Percentiles rank a stretch among this genome's conserved stretches.
Conservation (phyloP, 73 alveolate genomes). For the Diophrys sp. region DNA sequence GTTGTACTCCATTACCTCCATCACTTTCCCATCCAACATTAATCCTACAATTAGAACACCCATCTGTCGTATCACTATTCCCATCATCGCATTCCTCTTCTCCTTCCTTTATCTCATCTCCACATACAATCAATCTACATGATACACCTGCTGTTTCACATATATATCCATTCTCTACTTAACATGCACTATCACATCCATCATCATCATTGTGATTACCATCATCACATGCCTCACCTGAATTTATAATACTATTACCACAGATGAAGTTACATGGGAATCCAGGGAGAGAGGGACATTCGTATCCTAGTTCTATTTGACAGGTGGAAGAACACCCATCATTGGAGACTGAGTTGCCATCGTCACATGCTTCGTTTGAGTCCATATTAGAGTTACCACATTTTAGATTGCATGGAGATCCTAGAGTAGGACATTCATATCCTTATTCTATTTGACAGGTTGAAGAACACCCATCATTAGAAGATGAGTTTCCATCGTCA, state of each 20-base stretch:
- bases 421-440: too few species aligned
- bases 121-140: background rate
- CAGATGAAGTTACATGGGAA: too few species aligned
- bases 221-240: conserved; percentile 43
- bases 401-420: background rate
- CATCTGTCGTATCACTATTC: conserved; percentile 23
- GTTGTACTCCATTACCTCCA: background rate
- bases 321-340: too few species aligned
- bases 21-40: conserved; percentile 46
- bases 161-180: conserved; percentile 2
- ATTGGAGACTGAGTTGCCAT: too few species aligned
- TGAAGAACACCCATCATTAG: background rate
- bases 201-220: conserved; percentile 24
- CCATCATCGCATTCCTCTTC: background rate
- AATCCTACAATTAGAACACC: conserved; percentile 30
- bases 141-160: background rate
- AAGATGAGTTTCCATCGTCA: conserved; percentile 11
- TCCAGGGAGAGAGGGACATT: too few species aligned
- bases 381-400: too few species aligned
- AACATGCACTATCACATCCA: conserved; percentile 22
- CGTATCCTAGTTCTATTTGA: too few species aligned
- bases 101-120: background rate
- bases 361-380: conserved; percentile 3
- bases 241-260: conserved; percentile 16
- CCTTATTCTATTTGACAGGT: too few species aligned